Conservation (phyloP, 2,329 filamentous ascomycete genomes). For the Fusarium palustre region DNA sequence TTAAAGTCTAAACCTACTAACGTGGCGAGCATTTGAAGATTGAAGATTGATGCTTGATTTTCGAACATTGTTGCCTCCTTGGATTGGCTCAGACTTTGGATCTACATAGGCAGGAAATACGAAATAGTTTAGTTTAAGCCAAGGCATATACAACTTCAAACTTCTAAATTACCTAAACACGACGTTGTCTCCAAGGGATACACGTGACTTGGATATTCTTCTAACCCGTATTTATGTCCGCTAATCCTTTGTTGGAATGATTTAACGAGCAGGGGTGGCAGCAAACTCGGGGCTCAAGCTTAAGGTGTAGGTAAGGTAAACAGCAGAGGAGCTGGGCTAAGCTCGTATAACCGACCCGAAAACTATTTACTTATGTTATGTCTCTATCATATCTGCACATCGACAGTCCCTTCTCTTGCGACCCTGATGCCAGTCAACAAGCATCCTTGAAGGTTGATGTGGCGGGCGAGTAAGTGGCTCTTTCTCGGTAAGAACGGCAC, state of each 20-base stretch:
- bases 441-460: background rate
- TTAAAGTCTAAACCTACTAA: background rate
- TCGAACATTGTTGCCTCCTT: background rate
- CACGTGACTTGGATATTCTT: constrained; percentile 7
- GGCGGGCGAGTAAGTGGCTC: background rate
- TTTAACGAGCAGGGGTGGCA: background rate
- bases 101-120: no score
- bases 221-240: background rate
- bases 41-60: background rate
- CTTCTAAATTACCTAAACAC: background rate
- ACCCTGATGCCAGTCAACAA: background rate
- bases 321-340: background rate
- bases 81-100: no score
- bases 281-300: background rate
- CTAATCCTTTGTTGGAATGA: background rate
- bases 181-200: background rate
- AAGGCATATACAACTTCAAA: background rate
- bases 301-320: no score
- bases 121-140: background rate
- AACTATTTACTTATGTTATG: background rate
- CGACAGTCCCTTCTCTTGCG: background rate
- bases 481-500: constrained; percentile 33
- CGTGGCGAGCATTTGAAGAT: background rate
- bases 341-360: background rate
- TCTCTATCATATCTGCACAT: background rate